These are phyloP conservation scores for Drechslerella stenobrocha DNA, from an alignment of 2,329 filamentous ascomycete species.

Conservation along the genomic window DNA sequence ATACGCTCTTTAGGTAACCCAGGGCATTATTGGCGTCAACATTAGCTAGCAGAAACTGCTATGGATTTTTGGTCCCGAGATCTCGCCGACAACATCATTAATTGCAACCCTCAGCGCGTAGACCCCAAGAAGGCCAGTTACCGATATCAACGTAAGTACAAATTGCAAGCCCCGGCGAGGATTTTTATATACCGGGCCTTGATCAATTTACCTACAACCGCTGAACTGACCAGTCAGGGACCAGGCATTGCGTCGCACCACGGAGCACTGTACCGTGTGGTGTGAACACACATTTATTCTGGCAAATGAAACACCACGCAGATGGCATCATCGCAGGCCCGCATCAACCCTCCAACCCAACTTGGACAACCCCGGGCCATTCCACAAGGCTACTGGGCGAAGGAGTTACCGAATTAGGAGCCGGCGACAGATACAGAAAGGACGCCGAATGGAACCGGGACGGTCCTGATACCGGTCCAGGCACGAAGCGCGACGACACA, in stretches of 20 bases:
- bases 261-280: conserved; percentile 7
- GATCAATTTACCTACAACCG: conserved; percentile 5
- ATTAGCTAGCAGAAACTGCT: too few species aligned
- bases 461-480: background rate
- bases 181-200: too few species aligned
- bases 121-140: too few species aligned
- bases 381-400: conserved; percentile 16
- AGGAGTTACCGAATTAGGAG: background rate
- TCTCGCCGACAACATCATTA: background rate
- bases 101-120: background rate
- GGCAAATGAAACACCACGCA: conserved; percentile 35
- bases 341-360: conserved; percentile 6
- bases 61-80: too few species aligned
- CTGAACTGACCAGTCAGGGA: conserved; percentile 21
- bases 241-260: conserved; percentile 8
- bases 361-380: conserved; percentile 11
- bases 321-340: conserved; percentile 41
- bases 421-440: background rate
- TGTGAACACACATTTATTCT: conserved; percentile 30
- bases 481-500: background rate
- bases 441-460: background rate
- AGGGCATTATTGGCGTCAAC: too few species aligned
- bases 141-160: too few species aligned
- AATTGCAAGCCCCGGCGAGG: too few species aligned
- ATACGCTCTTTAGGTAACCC: too few species aligned